Percentiles rank a stretch among this genome's conserved stretches.
phyloP scores from a whole-genome alignment of 495 filamentous ascomycete genomes.

The Lindgomyces ingoldianus region DNA sequence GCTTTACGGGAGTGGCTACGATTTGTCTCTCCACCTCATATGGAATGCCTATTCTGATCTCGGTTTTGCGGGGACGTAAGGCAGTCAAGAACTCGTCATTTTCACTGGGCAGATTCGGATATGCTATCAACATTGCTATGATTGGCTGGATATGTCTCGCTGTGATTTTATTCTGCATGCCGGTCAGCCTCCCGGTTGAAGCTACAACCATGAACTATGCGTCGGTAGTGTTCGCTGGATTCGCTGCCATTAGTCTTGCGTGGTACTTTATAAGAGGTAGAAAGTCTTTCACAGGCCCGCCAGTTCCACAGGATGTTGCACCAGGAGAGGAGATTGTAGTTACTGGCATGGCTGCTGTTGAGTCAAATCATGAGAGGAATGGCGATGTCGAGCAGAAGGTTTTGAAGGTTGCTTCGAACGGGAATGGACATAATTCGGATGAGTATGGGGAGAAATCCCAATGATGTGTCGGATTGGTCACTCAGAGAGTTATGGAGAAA shows the following conservation, averaged over 20 bases:
- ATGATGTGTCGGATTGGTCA: not conserved
- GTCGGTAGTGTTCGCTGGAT: conserved; percentile 43
- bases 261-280: conserved; percentile 45
- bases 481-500: too few relatives aligned
- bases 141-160: conserved; percentile 56
- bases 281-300: conserved; percentile 43
- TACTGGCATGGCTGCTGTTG: conserved; percentile 16
- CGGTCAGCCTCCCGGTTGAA: conserved; percentile 53
- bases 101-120: conserved; percentile 56
- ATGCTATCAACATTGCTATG: conserved; percentile 54
- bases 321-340: conserved; percentile 29
- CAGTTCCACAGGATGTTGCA: conserved; percentile 39
- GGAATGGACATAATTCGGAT: not conserved
- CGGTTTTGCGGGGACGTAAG: conserved; percentile 52
- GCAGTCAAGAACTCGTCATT: conserved; percentile 52
- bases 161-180: conserved; percentile 59
- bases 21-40: conserved; percentile 66
- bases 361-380: conserved; percentile 13
- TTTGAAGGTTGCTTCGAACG: not conserved
- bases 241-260: conserved; percentile 40
- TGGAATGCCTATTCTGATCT: conserved; percentile 63
- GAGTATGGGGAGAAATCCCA: not conserved
- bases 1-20: conserved; percentile 66
- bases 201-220: conserved; percentile 46
- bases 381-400: conserved; percentile 27